Evolutionary conservation across 73 alveolate species (phyloP), one percentile per base, ranked within the genome.

Genomic region (Paramecium biaurelia): DNA sequence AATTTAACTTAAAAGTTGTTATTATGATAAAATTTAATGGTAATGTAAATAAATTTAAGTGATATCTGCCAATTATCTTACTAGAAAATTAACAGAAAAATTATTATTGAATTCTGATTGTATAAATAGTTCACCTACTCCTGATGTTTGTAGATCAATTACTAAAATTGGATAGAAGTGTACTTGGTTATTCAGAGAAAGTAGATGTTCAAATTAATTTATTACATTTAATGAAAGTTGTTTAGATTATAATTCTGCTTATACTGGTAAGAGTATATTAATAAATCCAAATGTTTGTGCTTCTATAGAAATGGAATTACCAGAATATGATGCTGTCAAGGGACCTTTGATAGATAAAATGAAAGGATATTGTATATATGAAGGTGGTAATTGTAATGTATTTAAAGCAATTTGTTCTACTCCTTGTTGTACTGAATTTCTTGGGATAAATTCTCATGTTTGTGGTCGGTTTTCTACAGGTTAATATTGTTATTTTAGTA

Each of bases 371-470:
- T 74, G 87, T 15, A 74, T 74, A 4, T 74, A 37, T 41, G 59
- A 74, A 37, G 67, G 67, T 3, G 57, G 67, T 12, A 74, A 74
- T 35, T 74, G 87, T 37, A 41, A 32, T 34, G 59, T 74, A 0
- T 74, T 74, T 21, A 37, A 74, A 37, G 59, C 38, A 2, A 74
- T 41, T n/a, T 74, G 87, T 41, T n/a, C 87, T 34, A 74, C 87
- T 34, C 68, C 87, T 41, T 74, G 87, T 37, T 74, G 87, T 32
- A 18, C 37, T 74, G 87, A 74, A 18, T 41, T 74, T 41, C 10
- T 74, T 37, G 87, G 87, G 4, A 74, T 74, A n/a, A 74, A 74
- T 74, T 32, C 87, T 5, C 87, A 74, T 74, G 87, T 74, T 37
- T 74, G 87, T 20, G 59, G 87, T 4, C 6, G 58, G 7, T 74